phyloP scores from a whole-genome alignment of 176 grass and related monocot species.

The Tuctoria greenei region DNA sequence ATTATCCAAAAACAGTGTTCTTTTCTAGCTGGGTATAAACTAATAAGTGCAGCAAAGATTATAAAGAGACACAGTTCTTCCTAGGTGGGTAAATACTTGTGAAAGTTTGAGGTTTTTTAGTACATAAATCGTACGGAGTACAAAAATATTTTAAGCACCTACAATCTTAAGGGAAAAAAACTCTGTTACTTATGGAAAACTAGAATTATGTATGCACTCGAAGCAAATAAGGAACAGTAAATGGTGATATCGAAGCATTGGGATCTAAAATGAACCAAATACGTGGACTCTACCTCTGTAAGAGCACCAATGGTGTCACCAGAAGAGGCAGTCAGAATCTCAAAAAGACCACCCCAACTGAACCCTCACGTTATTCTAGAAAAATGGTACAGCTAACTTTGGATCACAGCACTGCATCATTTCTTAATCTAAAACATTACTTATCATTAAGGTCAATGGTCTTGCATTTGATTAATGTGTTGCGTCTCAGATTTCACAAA shows the following conservation, averaged over 20 bases:
- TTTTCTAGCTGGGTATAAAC: conserved; percentile 14
- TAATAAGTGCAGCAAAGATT: not conserved
- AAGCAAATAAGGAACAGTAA: not conserved
- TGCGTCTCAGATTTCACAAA: conserved; percentile 24
- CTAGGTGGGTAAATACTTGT: not conserved
- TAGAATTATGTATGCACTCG: conserved; percentile 10
- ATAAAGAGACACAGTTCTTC: not conserved
- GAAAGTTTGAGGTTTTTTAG: not conserved
- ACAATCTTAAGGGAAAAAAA: not conserved
- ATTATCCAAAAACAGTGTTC: not conserved
- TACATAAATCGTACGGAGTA: not conserved
- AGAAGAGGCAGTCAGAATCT: conserved; percentile 35
- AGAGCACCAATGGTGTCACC: conserved; percentile 27
- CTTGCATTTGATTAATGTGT: conserved; percentile 37
- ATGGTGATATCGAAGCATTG: conserved; percentile 33
- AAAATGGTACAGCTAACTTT: conserved; percentile 43
- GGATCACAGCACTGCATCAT: conserved; percentile 35
- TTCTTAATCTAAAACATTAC: conserved; percentile 19
- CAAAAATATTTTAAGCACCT: too few relatives aligned
- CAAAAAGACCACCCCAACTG: conserved; percentile 29
- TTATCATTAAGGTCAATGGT: conserved; percentile 61
- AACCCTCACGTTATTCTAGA: conserved; percentile 27
- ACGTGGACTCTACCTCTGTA: conserved; percentile 15
- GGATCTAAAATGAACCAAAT: conserved; percentile 58
- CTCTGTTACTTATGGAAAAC: not conserved